Evolutionary conservation across 2,329 filamentous ascomycete species (phyloP), one percentile per base, ranked within the genome.

Genomic region (Hyphodiscus sp.): DNA sequence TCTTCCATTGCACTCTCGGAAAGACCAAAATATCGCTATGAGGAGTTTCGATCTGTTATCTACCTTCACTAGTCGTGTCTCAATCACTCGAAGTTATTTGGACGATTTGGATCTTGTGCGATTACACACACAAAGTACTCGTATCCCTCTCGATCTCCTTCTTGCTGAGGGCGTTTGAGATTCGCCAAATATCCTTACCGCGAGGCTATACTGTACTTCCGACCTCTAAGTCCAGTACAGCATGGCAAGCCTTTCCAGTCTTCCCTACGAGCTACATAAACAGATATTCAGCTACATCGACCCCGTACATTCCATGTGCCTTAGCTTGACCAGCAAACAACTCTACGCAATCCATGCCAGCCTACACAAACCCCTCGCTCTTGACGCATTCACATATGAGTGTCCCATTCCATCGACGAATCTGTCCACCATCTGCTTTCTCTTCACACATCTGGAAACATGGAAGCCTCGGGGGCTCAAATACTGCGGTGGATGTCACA

Each of bases 231-330:
- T 26, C 23, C 8, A 26, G n/a, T 26, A 3, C 23, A 29, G 20
- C 44, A 26, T 33, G 33, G 7, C 48, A 15, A 29, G 7, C 16
- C 69, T 83, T 16, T 63, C 73, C 44, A 75, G 80, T 52, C 72
- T 83, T 6, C 79, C 80, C 16, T 64, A 74, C 0, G 80, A 83
- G 67, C 69, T 83, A 10, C 79, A 82, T 67, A 82, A 75, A 59
- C 70, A 73, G 54, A 73, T 83, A 57, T 80, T 82, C 60, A 79
- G 82, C 65, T 76, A 77, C 58, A 74, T 83, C 54, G 80, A 83
- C 67, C 79, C 78, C 45, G 81, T 83, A 57, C 81, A 83, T 68
- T 79, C 79, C 65, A 79, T 78, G 19, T 83, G 80, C 62, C 70
- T 83, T 44, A 80, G 79, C 18, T 72, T 83, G 49, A 76, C 78